Evolutionary conservation across 441 rosid species (phyloP).

Genomic region (Mallotus repandus): DNA sequence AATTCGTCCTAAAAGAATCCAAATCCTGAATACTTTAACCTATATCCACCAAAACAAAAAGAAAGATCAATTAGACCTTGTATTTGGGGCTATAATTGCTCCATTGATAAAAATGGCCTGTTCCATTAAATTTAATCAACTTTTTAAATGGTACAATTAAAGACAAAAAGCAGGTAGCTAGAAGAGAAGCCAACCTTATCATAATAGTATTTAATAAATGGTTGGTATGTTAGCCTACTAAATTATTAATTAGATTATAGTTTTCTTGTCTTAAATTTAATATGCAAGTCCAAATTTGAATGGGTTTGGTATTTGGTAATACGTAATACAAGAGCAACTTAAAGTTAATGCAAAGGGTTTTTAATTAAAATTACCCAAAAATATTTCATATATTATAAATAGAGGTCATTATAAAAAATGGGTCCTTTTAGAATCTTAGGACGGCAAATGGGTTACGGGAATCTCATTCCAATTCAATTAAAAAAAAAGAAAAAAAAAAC

Average conservation of each 20-base stretch:
- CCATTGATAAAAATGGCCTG: not conserved
- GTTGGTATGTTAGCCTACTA: conserved; percentile 6
- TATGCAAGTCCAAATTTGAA: conserved; percentile 24
- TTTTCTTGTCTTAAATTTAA: not conserved
- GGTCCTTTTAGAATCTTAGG: conserved; percentile 45
- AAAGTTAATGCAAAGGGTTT: not conserved
- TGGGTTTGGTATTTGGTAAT: conserved; percentile 37
- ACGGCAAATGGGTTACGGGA: conserved; percentile 46
- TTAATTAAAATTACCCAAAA: not conserved
- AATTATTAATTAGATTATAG: not conserved
- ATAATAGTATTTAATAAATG: conserved; percentile 2
- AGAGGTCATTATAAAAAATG: conserved; percentile 29
- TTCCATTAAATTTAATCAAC: not conserved
- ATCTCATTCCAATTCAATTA: conserved; percentile 26
- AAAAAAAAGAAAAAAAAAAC: not conserved
- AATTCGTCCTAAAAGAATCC: no score
- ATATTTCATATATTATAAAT: not conserved
- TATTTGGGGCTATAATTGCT: not conserved
- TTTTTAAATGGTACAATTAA: conserved; percentile 5
- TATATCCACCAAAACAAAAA: not conserved
- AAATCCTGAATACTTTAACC: no score
- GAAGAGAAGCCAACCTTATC: not conserved
- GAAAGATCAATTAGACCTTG: not conserved
- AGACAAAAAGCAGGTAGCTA: conserved; percentile 22
- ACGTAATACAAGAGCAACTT: conserved; percentile 24